phyloP scores from a whole-genome alignment of 192 early-diverging fungal species.

The Chytriomyces confervae region DNA sequence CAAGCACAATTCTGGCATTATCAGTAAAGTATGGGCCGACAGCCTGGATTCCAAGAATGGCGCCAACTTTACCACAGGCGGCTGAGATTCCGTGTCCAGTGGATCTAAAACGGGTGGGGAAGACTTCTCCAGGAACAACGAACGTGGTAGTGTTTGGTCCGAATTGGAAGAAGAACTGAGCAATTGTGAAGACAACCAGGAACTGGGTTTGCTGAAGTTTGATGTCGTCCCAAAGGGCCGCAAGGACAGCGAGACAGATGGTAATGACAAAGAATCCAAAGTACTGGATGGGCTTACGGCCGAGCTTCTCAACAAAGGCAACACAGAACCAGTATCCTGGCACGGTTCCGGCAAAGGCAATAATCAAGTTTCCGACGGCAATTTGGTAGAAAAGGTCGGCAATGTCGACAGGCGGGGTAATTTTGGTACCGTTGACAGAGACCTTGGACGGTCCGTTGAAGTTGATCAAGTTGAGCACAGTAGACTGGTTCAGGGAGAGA shows the following conservation, averaged over 20 bases:
- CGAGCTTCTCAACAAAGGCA: constrained; percentile 83
- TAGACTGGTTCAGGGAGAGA: constrained; percentile 40
- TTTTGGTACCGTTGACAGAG: constrained; percentile 15
- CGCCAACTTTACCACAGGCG: constrained; percentile 76
- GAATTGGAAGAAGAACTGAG: constrained; percentile 85
- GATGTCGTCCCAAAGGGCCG: constrained; percentile 39
- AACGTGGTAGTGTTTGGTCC: constrained; percentile 93
- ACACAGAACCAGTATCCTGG: constrained; percentile 98
- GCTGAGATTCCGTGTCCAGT: constrained; percentile 83
- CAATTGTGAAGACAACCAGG: constrained; percentile 52
- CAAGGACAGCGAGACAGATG: constrained; percentile 69
- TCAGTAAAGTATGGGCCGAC: constrained; percentile 49
- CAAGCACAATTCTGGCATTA: constrained; percentile 30
- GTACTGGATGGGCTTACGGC: constrained; percentile 93
- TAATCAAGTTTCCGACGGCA: constrained; percentile 88
- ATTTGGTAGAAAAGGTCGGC: constrained; percentile 41
- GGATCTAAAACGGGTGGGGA: constrained; percentile 77
- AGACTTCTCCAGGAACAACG: constrained; percentile 74
- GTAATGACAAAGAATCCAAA: constrained; percentile 83
- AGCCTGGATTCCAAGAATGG: constrained; percentile 65
- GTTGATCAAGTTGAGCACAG: constrained; percentile 39
- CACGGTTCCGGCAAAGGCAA: constrained; percentile 69
- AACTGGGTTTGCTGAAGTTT: constrained; percentile 41
- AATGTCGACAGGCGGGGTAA: constrained; percentile 58
- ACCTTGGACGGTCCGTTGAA: constrained; percentile 40